Base-by-base conservation (phyloP, 2,329 filamentous ascomycete species). In the Pseudogymnoascus sp. region DNA sequence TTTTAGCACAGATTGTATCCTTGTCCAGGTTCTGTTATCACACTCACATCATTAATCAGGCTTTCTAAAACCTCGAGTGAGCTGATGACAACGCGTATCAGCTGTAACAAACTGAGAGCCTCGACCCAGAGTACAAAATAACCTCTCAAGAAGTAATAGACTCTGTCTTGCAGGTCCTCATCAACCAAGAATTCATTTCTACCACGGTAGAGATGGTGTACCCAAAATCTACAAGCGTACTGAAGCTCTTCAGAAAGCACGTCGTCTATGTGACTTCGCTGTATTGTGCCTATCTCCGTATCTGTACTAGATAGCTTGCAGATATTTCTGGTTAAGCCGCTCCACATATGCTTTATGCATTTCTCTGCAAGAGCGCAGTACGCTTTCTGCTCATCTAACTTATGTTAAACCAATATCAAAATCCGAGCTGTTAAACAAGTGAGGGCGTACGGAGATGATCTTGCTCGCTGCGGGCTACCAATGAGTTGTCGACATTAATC, bases 281-380 rank as follows among this genome's bases (percentile, higher is more conserved):
- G 2, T 35, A 61, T 33, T 33, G 27, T 9, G 2, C 7, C 10
- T 35, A 25, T 25, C 17, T 25, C 38, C 2, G 21, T 59, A 17
- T 62, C 58, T 29, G 62, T 55, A 39, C 13, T 1, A 8, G 60
- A 2, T 27, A 62, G 10, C 21, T 31, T 61, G 35, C 64, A 68
- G n/a, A 68, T 65, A 33, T 67, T 58, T 44, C 59, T 33, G 17
- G 42, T 63, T 3, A 66, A 61, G 5, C 31, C 27, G 9, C 35
- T 41, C 5, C 58, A 44, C 75, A 75, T 44, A 78, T 71, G 1
- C 68, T 68, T 31, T 79, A 79, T 0, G 79, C 68, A 0, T 77
- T 77, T 4, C 79, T 63, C 0, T 79, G 67, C 10, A 71, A 77
- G 38, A 27, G 41, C 17, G 25, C 41, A 44, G 21, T 27, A 44